Evolutionary conservation across 352 stramenopile genomes (phyloP).

Genomic region (Globisporangium okanoganense): DNA sequence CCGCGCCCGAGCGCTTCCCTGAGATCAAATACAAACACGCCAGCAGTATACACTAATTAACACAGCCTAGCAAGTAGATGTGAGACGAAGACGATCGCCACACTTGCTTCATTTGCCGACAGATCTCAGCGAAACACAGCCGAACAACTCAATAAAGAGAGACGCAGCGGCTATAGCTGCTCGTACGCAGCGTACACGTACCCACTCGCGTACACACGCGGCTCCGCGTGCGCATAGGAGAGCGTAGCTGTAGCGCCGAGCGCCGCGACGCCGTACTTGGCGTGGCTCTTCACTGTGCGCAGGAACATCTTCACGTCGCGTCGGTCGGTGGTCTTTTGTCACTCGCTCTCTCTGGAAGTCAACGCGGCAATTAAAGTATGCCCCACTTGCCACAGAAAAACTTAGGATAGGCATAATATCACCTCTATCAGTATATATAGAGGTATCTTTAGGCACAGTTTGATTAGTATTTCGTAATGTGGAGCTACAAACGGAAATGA

Average conservation of each 20-base stretch:
- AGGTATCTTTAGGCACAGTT: too few relatives aligned
- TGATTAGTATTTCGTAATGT: too few relatives aligned
- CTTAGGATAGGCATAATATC: not conserved
- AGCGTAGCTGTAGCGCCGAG: constrained; percentile 34
- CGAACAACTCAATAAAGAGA: constrained; percentile 4
- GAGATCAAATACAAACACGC: not conserved
- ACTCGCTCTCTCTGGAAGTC: constrained; percentile 2
- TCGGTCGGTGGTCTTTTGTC: not conserved
- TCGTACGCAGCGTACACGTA: constrained; percentile 12
- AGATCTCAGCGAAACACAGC: not conserved
- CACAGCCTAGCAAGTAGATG: too few relatives aligned
- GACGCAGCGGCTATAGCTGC: not conserved
- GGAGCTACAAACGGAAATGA: too few relatives aligned
- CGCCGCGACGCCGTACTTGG: constrained; percentile 29
- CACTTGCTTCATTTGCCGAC: not conserved
- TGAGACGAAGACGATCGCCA: too few relatives aligned
- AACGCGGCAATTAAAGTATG: not conserved
- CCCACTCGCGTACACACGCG: constrained; percentile 70
- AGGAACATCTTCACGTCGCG: constrained; percentile 34
- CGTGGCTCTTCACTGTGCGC: constrained; percentile 29
- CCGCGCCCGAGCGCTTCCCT: constrained; percentile 76
- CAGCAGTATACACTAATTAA: not conserved
- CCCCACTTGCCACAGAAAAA: not conserved
- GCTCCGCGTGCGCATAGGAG: constrained; percentile 33
- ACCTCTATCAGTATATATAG: not conserved